Evolutionary conservation across 2,329 filamentous ascomycete genomes (phyloP), one percentile per base, ranked within the genome.

Genomic region (Neonectria magnoliae): DNA sequence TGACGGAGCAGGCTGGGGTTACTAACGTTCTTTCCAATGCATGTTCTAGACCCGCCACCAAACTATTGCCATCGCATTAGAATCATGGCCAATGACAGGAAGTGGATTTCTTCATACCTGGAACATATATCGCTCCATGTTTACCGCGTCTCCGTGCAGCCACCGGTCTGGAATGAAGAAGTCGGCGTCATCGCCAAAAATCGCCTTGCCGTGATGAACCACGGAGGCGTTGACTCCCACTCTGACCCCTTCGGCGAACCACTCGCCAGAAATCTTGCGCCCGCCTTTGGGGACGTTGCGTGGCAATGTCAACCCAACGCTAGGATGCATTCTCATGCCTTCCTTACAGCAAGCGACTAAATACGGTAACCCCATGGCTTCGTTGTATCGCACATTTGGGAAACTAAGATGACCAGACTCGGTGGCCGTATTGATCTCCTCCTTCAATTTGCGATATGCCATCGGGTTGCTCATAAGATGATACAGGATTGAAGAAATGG

Each of bases 161-260:
- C 62, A 64, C 5, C 62, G 44, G n/a, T 57, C 57, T 5, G 62
- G 62, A n/a, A 45, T 64, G 18, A 56, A 64, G 5, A 44, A 29
- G 16, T 64, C 45, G 16, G 62, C 62, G 45, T 64, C 62, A 8
- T 56, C 13, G 5, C 62, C 62, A 25, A 64, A 64, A 20, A 64
- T 41, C 18, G 20, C 25, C 57, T 44, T 61, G 45, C 61, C 52
- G 18, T 38, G 52, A 38, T 64, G 62, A 18, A 64, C 5, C 2
- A 64, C 62, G 10, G 51, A 51, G 8, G 57, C 57, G 31, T 64
- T 64, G 25, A 64, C 52, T 13, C 57, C 57, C 13, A 64, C 57
- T n/a, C 45, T 31, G 20, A 27, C 38, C 11, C 58, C 58, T 22
- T 33, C 58, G 0, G 42, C 10, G 16, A 54, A 41, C 51, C 51